Base-by-base conservation (phyloP, 1,284 basidiomycete species). In the Ganoderma lucidum region DNA sequence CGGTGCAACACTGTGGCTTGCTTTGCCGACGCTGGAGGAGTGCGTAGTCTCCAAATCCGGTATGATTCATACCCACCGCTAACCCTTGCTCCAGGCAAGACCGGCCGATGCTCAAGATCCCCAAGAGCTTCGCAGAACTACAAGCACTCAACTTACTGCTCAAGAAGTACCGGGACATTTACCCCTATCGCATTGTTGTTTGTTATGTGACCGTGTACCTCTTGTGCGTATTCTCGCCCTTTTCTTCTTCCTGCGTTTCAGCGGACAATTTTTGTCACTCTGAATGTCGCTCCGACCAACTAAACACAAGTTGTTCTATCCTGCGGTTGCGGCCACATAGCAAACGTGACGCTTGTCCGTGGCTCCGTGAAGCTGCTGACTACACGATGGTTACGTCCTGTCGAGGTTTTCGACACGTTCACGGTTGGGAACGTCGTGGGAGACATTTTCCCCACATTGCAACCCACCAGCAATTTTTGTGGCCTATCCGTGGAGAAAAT, bases 121-220 rank as follows among this genome's bases (percentile, higher is more conserved):
- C 95, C 6, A 93, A 92, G 78, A 94, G 92, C 1, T 97, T 97
- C 75, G 85, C 84, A 19, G 90, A 96, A 78, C 85, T 97, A 8
- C 90, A 96, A 78, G 91, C 88, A 9, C 86, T 97, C 66, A 96
- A 96, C 76, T 80, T 80, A 1, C 85, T 97, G 17, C 86, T 97
- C 70, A 96, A 96, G 84, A 96, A 96, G 79, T 96, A 96, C 80
- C 88, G 94, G 61, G 89, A 92, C 73, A 91, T 94, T 73, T 95
- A 95, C 78, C 95, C 95, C 0, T 87, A 86, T 78, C 89, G 93
- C 60, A 92, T 96, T 72, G 81, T 96, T 68, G 80, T 96, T 56
- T 96, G 93, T 81, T 96, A 95, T 81, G 87, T 95, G 69, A 88
- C 87, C 69, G 93, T 96, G 1, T 98, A 98, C 81, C 87, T 99